A percentile compares a stretch with the other conserved stretches of the same genome.
Evolutionary conservation across 2,329 filamentous ascomycete genomes (phyloP).

Genomic region (Aureobasidium subglaciale): DNA sequence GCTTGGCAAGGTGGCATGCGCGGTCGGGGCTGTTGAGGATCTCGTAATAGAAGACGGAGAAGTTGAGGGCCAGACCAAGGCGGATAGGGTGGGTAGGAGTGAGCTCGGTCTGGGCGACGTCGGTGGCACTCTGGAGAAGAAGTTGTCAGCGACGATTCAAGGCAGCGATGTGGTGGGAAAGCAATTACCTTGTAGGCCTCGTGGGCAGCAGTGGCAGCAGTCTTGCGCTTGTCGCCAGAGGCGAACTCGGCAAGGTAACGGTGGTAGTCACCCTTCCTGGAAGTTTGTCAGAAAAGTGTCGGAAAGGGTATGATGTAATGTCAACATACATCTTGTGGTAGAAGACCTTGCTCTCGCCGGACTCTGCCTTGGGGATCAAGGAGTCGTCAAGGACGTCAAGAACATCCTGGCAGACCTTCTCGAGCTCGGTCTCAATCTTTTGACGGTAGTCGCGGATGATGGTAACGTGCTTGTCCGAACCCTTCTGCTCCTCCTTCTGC

Average conservation of each 20-base stretch:
- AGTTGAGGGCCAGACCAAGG: slow-evolving; percentile 94
- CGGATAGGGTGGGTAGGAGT: slow-evolving; percentile 97
- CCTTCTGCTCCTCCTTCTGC: slow-evolving; percentile 99
- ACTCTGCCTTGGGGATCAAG: slow-evolving; percentile 91
- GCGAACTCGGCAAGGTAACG: slow-evolving; percentile 92
- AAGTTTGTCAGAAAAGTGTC: slow-evolving; percentile 12
- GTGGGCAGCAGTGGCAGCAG: slow-evolving; percentile 75
- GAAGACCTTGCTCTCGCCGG: slow-evolving; percentile 98
- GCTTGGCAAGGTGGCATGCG: slow-evolving; percentile 97
- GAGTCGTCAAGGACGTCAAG: slow-evolving; percentile 88
- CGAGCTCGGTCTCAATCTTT: slow-evolving; percentile 96
- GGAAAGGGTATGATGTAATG: background rate
- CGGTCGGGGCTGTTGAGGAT: slow-evolving; percentile 97
- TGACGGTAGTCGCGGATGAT: slow-evolving; percentile 96
- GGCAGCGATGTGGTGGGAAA: background rate
- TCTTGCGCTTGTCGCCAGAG: slow-evolving; percentile 85
- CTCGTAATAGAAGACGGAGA: slow-evolving; percentile 99
- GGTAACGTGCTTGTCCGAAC: slow-evolving; percentile 85
- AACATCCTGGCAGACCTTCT: slow-evolving; percentile 97
- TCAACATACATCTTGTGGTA: slow-evolving; percentile 96
- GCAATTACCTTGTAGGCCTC: slow-evolving; percentile 87
- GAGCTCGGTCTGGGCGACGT: slow-evolving; percentile 95
- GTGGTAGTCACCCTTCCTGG: slow-evolving; percentile 95
- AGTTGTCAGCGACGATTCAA: background rate
- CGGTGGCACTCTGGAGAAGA: slow-evolving; percentile 72